phyloP scores from a whole-genome alignment of 2,329 filamentous ascomycete genomes.

The Plectosphaerella plurivora region DNA sequence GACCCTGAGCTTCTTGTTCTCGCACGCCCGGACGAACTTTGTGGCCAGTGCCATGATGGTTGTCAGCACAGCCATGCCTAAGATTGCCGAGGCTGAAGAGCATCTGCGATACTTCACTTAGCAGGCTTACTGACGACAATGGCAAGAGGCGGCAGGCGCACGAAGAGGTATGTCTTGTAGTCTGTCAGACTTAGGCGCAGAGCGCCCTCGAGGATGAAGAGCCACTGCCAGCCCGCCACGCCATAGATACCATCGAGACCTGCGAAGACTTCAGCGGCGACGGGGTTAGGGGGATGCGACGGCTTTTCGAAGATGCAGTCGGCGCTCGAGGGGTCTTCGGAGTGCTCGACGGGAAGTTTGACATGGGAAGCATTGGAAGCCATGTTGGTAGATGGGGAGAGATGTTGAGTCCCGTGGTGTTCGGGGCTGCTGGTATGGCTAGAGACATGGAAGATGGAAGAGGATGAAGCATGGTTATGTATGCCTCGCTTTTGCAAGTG shows the following conservation, averaged over 20 bases:
- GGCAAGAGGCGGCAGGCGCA: not conserved
- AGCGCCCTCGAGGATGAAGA: conserved; percentile 33
- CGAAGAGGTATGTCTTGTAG: conserved; percentile 3
- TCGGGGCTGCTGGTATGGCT: no score
- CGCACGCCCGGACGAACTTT: not conserved
- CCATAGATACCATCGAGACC: not conserved
- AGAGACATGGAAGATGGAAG: no score
- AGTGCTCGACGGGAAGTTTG: no score
- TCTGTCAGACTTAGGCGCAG: conserved; percentile 5
- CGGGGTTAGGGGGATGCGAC: no score
- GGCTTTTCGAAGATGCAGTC: no score
- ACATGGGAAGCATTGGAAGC: no score
- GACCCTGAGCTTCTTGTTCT: not conserved
- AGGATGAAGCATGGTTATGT: no score
- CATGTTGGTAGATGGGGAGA: no score
- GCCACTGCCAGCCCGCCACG: not conserved
- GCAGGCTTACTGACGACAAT: not conserved
- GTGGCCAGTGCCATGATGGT: not conserved
- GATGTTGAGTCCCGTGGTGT: no score
- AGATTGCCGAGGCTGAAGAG: conserved; percentile 14
- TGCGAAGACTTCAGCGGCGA: not conserved
- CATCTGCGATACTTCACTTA: not conserved
- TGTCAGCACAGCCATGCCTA: not conserved
- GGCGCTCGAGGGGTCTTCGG: no score
- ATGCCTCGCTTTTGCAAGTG: no score